Base-by-base conservation (phyloP, 2,329 filamentous ascomycete species). In the Emmonsia crescens region DNA sequence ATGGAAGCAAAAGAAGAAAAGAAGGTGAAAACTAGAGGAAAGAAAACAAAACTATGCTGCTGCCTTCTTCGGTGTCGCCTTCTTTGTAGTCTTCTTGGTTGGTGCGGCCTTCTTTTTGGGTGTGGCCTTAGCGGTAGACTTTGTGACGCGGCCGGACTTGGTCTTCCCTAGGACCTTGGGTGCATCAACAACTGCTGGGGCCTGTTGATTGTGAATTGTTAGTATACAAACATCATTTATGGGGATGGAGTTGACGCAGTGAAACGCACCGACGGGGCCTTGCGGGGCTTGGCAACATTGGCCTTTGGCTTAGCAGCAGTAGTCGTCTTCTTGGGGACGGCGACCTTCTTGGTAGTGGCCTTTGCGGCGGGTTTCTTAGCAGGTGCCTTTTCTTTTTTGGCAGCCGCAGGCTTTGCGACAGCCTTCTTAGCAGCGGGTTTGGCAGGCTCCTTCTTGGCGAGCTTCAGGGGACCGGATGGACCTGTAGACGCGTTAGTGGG, bases 401-500 rank as follows among this genome's bases (percentile, higher is more conserved):
- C 60, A 55, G 71, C 65, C 57, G 69, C 66, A 52, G 69, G 61
- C 65, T 76, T 74, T 64, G 72, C 44, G 33, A 54, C 31, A 14
- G 46, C 48, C 24, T 60, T 51, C 52, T 73, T 68, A 52, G 73
- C 71, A 66, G 68, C 65, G 27, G 68, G n/a, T 59, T 78, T 76
- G 64, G 75, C 46, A 38, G 74, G 62, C 61, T 83, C 82, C 81
- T 91, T 91, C 86, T 93, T 93, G 63, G 88, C 88, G 64, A 96
- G 87, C 87, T 96, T 96, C 77, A 94, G 91, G 68, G 90, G 89
- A 64, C 91, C 91, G 66, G 91, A 96, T 63, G 90, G 83, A 71
- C 89, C 88, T 91, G 63, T 44, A 60, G 63, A 69, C 67, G 69
- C 66, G 72, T 76, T 65, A 75, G 71, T 64, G 4, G 5, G 5